phyloP scores from a whole-genome alignment of 306 rosid species.

The Malus orientalis region DNA sequence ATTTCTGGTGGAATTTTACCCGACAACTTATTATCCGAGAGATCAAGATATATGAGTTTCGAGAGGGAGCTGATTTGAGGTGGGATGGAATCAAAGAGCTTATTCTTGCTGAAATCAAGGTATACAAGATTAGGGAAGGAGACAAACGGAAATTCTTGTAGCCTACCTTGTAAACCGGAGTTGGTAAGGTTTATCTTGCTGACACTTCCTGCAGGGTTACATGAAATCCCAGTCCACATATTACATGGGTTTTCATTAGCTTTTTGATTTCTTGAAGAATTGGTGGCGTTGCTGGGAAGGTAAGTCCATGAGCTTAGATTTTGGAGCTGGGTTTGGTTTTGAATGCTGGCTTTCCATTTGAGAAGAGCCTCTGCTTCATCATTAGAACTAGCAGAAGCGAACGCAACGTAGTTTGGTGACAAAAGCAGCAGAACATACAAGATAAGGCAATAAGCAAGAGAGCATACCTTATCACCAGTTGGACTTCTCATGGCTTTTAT shows the following conservation, averaged over 20 bases:
- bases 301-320: too few relatives aligned
- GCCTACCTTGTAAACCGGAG: conserved; percentile 18
- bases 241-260: too few relatives aligned
- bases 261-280: too few relatives aligned
- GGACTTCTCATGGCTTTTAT: background rate
- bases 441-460: background rate
- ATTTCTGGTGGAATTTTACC: conserved; percentile 5
- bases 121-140: conserved; percentile 13
- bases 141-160: conserved; percentile 7
- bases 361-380: too few relatives aligned
- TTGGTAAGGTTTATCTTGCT: conserved; percentile 5
- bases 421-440: too few relatives aligned
- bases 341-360: too few relatives aligned
- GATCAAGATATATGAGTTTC: background rate
- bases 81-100: conserved; percentile 9
- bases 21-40: background rate
- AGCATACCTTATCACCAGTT: background rate
- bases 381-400: too few relatives aligned
- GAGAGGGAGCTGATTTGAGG: background rate
- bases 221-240: conserved; percentile 22
- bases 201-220: conserved; percentile 7
- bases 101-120: conserved; percentile 12
- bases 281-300: too few relatives aligned
- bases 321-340: too few relatives aligned
- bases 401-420: too few relatives aligned